Evolutionary conservation across 768 basidiomycete genomes (phyloP).

Genomic region (Boletus bicolor): DNA sequence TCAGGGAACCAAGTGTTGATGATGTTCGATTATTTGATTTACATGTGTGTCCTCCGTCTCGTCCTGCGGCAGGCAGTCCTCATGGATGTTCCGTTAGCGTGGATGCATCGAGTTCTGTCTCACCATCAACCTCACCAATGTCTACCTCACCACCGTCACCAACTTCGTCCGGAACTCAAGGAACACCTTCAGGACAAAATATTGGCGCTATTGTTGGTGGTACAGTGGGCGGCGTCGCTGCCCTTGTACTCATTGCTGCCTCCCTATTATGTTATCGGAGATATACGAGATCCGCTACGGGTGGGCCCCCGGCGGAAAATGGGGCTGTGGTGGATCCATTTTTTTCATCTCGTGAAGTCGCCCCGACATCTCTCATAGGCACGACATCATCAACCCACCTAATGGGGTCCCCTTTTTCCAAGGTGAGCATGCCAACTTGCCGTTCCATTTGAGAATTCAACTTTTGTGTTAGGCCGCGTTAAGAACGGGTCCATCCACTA

Average conservation of each 20-base stretch:
- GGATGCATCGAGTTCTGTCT: neutral
- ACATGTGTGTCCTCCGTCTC: neutral
- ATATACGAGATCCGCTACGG: neutral
- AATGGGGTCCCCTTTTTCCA: neutral
- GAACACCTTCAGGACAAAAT: neutral
- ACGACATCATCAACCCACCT: too few species aligned
- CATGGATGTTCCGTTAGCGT: conserved; percentile 1
- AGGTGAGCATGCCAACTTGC: neutral
- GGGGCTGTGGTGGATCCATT: conserved; percentile 6
- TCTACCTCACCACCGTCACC: neutral
- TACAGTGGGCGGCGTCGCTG: neutral
- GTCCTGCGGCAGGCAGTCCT: neutral
- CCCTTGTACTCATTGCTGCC: neutral
- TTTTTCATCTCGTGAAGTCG: neutral
- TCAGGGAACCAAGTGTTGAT: too few species aligned
- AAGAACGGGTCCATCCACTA: neutral
- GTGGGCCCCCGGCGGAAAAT: neutral
- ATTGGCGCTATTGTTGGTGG: conserved; percentile 7
- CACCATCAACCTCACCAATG: neutral
- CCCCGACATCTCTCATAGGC: neutral
- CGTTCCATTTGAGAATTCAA: neutral
- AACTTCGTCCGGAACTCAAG: neutral
- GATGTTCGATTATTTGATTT: too few species aligned
- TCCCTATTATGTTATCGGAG: conserved; percentile 8
- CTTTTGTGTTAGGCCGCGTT: neutral